These are phyloP conservation scores for Fusarium ramigenum DNA, from an alignment of 2,329 filamentous ascomycete genomes.

Conservation along the genomic window DNA sequence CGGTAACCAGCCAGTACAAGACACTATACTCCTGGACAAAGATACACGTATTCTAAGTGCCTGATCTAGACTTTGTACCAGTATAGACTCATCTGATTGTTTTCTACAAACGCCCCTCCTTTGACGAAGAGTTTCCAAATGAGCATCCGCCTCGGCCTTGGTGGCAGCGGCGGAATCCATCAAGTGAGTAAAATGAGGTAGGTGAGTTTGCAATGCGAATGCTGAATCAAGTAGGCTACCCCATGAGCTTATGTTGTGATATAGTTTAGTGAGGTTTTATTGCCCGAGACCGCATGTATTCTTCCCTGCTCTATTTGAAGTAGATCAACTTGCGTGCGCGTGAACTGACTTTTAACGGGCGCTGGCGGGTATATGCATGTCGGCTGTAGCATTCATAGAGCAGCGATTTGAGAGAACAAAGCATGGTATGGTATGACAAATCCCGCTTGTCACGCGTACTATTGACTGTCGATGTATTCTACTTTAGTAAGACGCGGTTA, in stretches of 20 bases:
- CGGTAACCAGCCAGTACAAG: neutral
- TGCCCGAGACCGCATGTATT: neutral
- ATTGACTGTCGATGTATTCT: neutral
- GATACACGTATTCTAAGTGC: neutral
- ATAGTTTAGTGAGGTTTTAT: neutral
- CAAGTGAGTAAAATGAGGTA: neutral
- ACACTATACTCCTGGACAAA: neutral
- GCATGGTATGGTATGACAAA: neutral
- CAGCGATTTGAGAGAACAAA: neutral
- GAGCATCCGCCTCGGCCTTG: neutral
- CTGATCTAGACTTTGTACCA: neutral
- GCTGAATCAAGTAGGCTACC: neutral
- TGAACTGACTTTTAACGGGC: neutral
- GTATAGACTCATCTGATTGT: neutral
- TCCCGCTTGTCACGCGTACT: neutral
- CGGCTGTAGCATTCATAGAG: neutral
- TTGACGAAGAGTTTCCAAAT: neutral
- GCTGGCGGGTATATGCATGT: neutral
- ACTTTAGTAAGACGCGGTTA: rapidly evolving
- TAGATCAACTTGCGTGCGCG: neutral
- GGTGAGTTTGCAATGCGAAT: neutral
- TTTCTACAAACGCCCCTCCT: neutral
- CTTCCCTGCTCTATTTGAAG: neutral
- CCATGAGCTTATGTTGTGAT: neutral
- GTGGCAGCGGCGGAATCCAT: neutral